These are phyloP conservation scores for Fonsecaea monophora DNA, from an alignment of 2,329 filamentous ascomycete genomes.

Conservation along the genomic window DNA sequence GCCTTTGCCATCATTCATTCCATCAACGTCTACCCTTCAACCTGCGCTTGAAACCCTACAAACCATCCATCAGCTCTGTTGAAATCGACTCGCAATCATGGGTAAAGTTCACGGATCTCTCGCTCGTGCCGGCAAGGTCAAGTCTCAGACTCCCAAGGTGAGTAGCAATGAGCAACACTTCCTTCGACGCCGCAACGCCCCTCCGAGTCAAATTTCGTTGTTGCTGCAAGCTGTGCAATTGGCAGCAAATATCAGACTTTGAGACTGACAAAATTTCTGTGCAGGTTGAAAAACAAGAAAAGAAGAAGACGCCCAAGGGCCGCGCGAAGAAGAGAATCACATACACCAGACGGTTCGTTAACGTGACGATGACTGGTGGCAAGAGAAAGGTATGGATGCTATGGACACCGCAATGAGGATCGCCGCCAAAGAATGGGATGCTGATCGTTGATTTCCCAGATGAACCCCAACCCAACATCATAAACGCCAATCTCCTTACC, in stretches of 20 bases:
- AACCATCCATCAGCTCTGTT: constrained; percentile 27
- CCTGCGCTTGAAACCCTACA: constrained; percentile 8
- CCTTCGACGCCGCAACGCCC: constrained; percentile 19
- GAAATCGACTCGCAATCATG: constrained; percentile 65
- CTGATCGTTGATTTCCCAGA: constrained; percentile 24
- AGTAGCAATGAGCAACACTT: constrained; percentile 46
- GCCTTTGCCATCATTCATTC: constrained; percentile 7
- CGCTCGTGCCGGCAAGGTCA: constrained; percentile 94
- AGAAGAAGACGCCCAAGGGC: constrained; percentile 96
- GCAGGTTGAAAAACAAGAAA: constrained; percentile 88
- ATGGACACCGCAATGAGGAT: background rate
- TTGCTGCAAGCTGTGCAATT: constrained; percentile 30
- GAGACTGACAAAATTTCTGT: constrained; percentile 19
- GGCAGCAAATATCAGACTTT: background rate
- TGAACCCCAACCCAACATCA: constrained; percentile 39
- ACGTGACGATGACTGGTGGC: constrained; percentile 95
- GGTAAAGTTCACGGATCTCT: constrained; percentile 90
- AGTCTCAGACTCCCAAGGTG: constrained; percentile 93
- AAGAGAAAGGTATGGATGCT: constrained; percentile 84
- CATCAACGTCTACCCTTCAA: constrained; percentile 14
- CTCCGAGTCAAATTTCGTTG: constrained; percentile 8
- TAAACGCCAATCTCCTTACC: constrained; percentile 17
- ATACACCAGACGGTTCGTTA: constrained; percentile 98
- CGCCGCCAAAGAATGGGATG: background rate
- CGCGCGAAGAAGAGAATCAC: constrained; percentile 95